Evolutionary conservation across 345 rosid genomes (phyloP), one percentile per base, ranked within the genome.

Genomic region (Eucalyptus caleyi): DNA sequence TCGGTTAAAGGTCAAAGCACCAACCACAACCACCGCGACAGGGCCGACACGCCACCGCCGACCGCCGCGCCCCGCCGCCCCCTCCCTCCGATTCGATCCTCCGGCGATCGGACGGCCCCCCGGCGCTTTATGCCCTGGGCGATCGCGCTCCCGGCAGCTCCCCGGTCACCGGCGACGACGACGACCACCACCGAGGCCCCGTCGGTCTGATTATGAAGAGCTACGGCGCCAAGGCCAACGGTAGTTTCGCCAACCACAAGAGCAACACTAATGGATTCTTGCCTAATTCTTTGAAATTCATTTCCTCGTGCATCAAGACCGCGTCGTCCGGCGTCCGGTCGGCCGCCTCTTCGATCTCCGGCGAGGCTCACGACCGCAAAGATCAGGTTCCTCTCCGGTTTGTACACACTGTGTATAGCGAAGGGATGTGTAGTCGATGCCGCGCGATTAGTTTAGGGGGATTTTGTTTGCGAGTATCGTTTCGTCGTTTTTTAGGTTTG

Each of bases 311-410:
- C 54, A 91, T 98, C 88, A 94, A 94, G 89, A 96, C 99, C 65
- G 99, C 99, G 82, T 97, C 99, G 67, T 95, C 98, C 54, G 98
- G 99, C 82, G 99, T 97, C 37, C 96, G 98, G 60, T 94, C 99
- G 80, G 99, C 98, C 54, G 96, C 99, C 87, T 95, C 98, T 30
- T 97, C 99, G 15, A 93, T 97, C 60, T 93, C 99, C 53, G 89
- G 96, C 15, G 97, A 95, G 89, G 87, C 92, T 2, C 93, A 89
- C 4, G 96, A 93, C 81, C 95, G 77, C 50, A 98, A 92, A 88
- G 99, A 98, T 91, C 97, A 96, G 98, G 99, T 96, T 88, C 53
- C 50, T 50, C 15, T 87, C 26, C 72, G 87, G 67, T 53, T 85
- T 87, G 26, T 50, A 56, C 27, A 56, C 51, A 53, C 86, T 45